Evolutionary conservation across 352 stramenopile genomes (phyloP), one percentile per base, ranked within the genome.

Genomic region (Globisporangium sylvaticum): DNA sequence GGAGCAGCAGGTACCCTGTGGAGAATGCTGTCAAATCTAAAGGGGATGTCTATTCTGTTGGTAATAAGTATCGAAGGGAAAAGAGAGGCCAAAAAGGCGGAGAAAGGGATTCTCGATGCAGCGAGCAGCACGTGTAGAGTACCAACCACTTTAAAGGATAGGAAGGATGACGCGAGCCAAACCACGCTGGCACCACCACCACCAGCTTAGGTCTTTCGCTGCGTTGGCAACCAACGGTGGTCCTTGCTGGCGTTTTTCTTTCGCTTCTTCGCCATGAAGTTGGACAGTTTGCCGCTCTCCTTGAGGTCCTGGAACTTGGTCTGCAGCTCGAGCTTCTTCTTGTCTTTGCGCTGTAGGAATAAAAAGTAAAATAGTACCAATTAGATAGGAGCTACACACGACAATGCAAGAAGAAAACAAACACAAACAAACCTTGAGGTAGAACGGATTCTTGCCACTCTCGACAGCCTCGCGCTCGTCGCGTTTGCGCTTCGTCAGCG

Each of bases 231-330:
- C 88, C 91, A 97, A 64, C 89, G 75, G 76, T 96, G 89, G 69
- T 98, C 92, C 64, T 98, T 98, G 73, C 87, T 94, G 53, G 92
- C 91, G 70, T 97, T 97, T 79, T 96, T 96, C 80, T 96, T 97
- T 59, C 92, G 83, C 66, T 96, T 96, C 74, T 97, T 97, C 59
- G 92, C 89, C 89, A 98, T 94, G 67, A 96, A 97, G 71, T 97
- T 97, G 58, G 87, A 91, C 57, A 98, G 72, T 53, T 84, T 89
- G n/a, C 92, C 92, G 20, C 79, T 87, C 52, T 95, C 85, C 67
- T 95, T 81, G 31, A 98, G 71, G 59, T 95, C 88, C 66, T 97
- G 82, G 79, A 97, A 98, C 67, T 96, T 95, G 75, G 91, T 80
- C 31, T 97, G 81, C 29, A 97, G 77, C 72, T 96, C 91, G 34